Evolutionary conservation across 2,329 filamentous ascomycete genomes (phyloP), one percentile per base, ranked within the genome.

Genomic region (Pseudogymnoascus sp.): DNA sequence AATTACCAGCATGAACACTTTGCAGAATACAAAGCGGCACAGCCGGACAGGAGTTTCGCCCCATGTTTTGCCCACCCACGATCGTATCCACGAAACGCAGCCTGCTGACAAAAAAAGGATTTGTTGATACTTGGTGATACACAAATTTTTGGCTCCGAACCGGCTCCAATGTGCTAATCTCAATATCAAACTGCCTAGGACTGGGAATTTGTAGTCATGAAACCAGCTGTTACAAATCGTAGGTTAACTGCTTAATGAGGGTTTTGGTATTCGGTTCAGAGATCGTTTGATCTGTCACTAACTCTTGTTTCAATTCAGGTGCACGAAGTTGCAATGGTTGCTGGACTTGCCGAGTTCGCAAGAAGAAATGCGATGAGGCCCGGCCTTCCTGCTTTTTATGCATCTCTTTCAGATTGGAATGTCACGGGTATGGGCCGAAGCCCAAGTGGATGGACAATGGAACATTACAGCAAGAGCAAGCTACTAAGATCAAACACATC

Each of bases 311-410:
- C 14, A 37, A 37, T 37, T 37, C 36, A 37, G 36, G 36, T 6
- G 31, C 37, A 34, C 63, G 63, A 36, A 64, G 63, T 44, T 16
- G 10, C n/a, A 34, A 44, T 25, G 67, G 68, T 34, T 70, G 68
- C 62, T 70, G 68, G 68, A 70, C 68, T n/a, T 70, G 68, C 50
- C 67, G 68, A n/a, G 11, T 70, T 12, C 64, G 68, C 12, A 66
- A 65, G 31, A 64, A 64, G 37, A 70, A 68, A 64, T 70, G 68
- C 37, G 68, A 70, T 50, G 62, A 69, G 44, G 53, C 61, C 11
- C 59, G 42, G 10, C 68, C 68, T 21, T 23, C 56, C 14, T 70
- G 68, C 44, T 64, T 53, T 21, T 61, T 44, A 56, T 70, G 68
- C 60, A 64, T 63, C 34, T 64, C 66, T 42, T 64, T 67, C 23